phyloP scores from a whole-genome alignment of 2,329 filamentous ascomycete species.

The Knoxdaviesia proteae region DNA sequence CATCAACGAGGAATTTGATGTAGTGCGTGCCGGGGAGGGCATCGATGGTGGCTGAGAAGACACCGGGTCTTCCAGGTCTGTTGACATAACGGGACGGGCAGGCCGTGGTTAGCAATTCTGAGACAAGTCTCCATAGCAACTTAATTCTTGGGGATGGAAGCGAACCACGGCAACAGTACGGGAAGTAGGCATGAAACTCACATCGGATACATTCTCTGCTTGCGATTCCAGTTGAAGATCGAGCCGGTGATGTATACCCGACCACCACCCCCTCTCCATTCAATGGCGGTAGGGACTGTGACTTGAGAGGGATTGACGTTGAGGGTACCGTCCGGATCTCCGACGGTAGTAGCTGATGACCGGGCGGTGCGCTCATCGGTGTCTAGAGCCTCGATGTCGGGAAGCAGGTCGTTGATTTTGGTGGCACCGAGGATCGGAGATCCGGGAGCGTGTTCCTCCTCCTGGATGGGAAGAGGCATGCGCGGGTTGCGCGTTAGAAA shows the following conservation, averaged over 20 bases:
- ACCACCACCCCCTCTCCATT: constrained; percentile 68
- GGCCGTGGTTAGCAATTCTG: constrained; percentile 1
- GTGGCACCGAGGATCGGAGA: constrained; percentile 68
- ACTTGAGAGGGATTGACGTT: constrained; percentile 36
- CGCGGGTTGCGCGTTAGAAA: constrained; percentile 59
- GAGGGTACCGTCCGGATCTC: constrained; percentile 60
- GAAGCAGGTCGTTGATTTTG: constrained; percentile 20
- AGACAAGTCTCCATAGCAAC: too few species aligned
- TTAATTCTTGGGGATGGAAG: too few species aligned
- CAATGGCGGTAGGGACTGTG: constrained; percentile 64
- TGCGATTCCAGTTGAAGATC: constrained; percentile 92
- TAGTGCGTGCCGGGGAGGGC: constrained; percentile 90
- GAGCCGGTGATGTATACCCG: constrained; percentile 95
- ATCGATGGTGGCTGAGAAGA: constrained; percentile 58
- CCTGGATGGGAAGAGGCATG: constrained; percentile 78
- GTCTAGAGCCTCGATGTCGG: constrained; percentile 29
- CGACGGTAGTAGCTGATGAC: constrained; percentile 39
- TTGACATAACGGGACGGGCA: neutral
- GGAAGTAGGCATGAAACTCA: constrained; percentile 26
- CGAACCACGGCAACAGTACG: too few species aligned
- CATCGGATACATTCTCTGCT: constrained; percentile 72
- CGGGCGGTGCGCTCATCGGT: constrained; percentile 29
- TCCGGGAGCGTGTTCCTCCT: constrained; percentile 73
- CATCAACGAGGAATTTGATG: constrained; percentile 87
- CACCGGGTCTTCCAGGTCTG: constrained; percentile 35